These are phyloP conservation scores for Sequoiadendron giganteum DNA, from an alignment of 75 land plant species.

Conservation along the genomic window DNA sequence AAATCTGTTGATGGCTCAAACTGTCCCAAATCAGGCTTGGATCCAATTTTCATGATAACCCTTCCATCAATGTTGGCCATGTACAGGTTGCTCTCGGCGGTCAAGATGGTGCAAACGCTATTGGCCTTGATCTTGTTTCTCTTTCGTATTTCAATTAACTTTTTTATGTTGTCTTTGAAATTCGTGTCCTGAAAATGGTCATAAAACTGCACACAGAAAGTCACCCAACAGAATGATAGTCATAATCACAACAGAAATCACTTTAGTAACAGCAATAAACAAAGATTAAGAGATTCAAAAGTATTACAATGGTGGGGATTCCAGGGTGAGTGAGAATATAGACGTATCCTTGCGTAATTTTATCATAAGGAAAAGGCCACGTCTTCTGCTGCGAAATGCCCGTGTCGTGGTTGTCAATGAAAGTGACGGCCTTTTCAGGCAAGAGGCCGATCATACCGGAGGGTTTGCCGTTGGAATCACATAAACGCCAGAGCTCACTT, in stretches of 20 bases:
- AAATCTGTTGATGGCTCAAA: too few relatives aligned
- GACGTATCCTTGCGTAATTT: constrained; percentile 55
- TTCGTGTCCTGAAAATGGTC: too few relatives aligned
- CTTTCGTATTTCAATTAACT: constrained; percentile 19
- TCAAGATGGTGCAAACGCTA: constrained; percentile 15
- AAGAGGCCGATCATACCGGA: constrained; percentile 42
- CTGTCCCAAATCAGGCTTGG: too few relatives aligned
- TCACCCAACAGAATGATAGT: too few relatives aligned
- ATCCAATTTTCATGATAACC: too few relatives aligned
- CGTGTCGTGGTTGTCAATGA: constrained; percentile 54
- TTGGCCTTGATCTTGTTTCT: constrained; percentile 35
- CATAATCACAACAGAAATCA: neutral
- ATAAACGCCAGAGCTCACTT: constrained; percentile 30
- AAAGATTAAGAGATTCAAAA: neutral
- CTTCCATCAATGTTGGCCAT: too few relatives aligned
- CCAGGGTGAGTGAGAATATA: constrained; percentile 70
- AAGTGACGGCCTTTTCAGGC: constrained; percentile 51
- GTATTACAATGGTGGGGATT: constrained; percentile 29
- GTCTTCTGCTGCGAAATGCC: constrained; percentile 26
- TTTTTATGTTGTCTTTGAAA: constrained; percentile 25
- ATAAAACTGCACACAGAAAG: too few relatives aligned
- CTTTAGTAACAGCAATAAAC: neutral
- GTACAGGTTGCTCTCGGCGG: constrained; percentile 37
- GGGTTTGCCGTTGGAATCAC: constrained; percentile 33
- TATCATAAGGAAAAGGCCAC: constrained; percentile 61